Percentiles rank a stretch among this genome's conserved stretches.
These are phyloP conservation scores for Rhizophora apiculata DNA, from an alignment of 345 rosid genomes.

Conservation along the genomic window DNA sequence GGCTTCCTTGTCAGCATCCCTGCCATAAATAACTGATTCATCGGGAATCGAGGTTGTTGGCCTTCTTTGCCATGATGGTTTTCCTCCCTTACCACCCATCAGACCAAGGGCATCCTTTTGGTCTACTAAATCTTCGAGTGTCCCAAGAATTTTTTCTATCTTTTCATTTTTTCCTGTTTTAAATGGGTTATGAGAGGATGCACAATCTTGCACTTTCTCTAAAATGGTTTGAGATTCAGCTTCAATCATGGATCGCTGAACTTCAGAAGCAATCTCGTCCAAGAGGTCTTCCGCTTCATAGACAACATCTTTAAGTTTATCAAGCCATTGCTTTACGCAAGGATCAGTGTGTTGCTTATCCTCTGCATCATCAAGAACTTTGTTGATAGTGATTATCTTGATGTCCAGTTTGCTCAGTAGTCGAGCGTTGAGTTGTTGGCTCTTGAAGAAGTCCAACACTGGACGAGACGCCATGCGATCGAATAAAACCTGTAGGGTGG, in stretches of 20 bases:
- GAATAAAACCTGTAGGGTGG: neutral
- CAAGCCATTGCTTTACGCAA: neutral
- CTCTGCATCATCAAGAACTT: constrained; percentile 6
- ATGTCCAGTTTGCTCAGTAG: neutral
- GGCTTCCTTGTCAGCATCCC: constrained; percentile 3
- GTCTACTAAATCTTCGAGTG: constrained; percentile 10
- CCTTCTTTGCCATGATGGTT: neutral
- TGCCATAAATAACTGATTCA: constrained; percentile 1
- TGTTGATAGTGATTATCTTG: neutral
- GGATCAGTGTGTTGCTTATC: neutral
- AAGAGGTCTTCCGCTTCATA: constrained; percentile 9
- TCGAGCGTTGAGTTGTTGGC: neutral
- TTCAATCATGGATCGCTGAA: neutral
- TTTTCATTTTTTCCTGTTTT: neutral
- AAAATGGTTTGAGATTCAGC: neutral
- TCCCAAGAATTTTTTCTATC: constrained; percentile 3
- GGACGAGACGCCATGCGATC: neutral
- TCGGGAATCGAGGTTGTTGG: constrained; percentile 17
- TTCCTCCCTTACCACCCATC: constrained; percentile 5
- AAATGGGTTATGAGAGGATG: constrained; percentile 11
- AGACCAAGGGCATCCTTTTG: constrained; percentile 20
- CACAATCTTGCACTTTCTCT: neutral
- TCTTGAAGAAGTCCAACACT: neutral
- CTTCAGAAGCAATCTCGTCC: constrained; percentile 6
- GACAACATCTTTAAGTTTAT: neutral